These are phyloP conservation scores for Silene coronaria DNA, from an alignment of 179 eudicot species.

Conservation along the genomic window DNA sequence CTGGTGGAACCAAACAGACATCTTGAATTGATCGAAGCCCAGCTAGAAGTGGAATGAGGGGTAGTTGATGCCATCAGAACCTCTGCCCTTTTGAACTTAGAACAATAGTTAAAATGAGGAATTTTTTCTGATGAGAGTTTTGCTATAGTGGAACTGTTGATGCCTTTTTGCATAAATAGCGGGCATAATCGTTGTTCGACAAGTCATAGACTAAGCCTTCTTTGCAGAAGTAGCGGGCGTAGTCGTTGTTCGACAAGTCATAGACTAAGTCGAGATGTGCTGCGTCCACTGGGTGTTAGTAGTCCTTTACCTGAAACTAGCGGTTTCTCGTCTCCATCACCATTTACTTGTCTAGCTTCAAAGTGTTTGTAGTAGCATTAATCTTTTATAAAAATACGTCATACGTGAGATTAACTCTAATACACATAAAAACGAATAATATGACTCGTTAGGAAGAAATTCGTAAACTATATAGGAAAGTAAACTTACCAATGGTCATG, in stretches of 20 bases:
- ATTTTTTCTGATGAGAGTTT: constrained; percentile 33
- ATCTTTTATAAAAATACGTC: too few relatives aligned
- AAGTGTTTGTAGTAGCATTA: too few relatives aligned
- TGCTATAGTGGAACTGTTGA: constrained; percentile 39
- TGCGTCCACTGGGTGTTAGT: constrained; percentile 50
- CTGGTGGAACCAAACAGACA: constrained; percentile 44
- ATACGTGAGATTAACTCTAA: too few relatives aligned
- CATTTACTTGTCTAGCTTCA: constrained; percentile 54
- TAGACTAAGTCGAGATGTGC: constrained; percentile 60
- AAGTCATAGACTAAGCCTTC: constrained; percentile 64
- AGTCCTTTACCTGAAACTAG: constrained; percentile 54
- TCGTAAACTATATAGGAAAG: neutral
- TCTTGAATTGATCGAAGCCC: neutral
- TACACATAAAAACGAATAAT: too few relatives aligned
- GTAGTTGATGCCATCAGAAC: constrained; percentile 78
- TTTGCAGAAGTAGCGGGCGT: constrained; percentile 53
- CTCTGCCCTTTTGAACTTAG: constrained; percentile 31
- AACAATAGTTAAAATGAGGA: constrained; percentile 48
- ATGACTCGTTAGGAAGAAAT: too few relatives aligned
- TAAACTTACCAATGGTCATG: constrained; percentile 64
- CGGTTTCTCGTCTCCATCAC: constrained; percentile 28
- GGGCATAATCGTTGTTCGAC: constrained; percentile 35
- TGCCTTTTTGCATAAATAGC: constrained; percentile 63
- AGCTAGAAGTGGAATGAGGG: constrained; percentile 68
- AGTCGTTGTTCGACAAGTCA: constrained; percentile 39